Conservation (phyloP, 2,329 filamentous ascomycete species). For the Cytospora chrysosperma region DNA sequence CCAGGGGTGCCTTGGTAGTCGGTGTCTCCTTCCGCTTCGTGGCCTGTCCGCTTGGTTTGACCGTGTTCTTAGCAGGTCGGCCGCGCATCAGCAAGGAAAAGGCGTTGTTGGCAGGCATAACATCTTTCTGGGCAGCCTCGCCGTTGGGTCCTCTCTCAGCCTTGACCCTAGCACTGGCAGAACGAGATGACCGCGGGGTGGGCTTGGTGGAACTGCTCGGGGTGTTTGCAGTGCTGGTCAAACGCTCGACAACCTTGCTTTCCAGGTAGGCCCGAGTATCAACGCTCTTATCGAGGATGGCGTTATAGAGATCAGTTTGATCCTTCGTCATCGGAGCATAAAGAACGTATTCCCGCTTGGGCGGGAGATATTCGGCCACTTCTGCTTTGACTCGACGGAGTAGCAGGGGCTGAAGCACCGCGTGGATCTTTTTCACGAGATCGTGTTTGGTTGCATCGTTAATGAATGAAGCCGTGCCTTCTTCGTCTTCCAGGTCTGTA, state of each 20-base stretch:
- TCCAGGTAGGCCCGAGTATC: constrained; percentile 77
- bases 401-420: constrained; percentile 88
- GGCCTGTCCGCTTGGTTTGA: constrained; percentile 21
- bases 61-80: constrained; percentile 28
- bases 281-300: constrained; percentile 54
- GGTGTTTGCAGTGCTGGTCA: constrained; percentile 53
- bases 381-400: constrained; percentile 88
- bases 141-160: constrained; percentile 22
- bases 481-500: constrained; percentile 81
- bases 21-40: constrained; percentile 40
- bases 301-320: constrained; percentile 85
- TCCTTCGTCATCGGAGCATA: constrained; percentile 90
- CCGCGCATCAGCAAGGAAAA: constrained; percentile 54
- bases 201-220: constrained; percentile 36
- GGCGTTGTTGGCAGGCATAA: constrained; percentile 40
- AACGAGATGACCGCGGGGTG: constrained; percentile 41
- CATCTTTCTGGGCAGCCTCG: constrained; percentile 8
- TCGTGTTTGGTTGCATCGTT: constrained; percentile 76
- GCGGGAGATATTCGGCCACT: constrained; percentile 86
- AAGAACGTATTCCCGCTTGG: constrained; percentile 93
- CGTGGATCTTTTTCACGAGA: constrained; percentile 83
- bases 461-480: constrained; percentile 74
- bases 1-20: constrained; percentile 35
- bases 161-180: constrained; percentile 34
- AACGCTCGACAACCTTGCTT: constrained; percentile 68